Percentiles rank a stretch among this genome's conserved stretches.
Conservation (phyloP, 2,329 filamentous ascomycete genomes). For the Fragosphaeria purpurea region DNA sequence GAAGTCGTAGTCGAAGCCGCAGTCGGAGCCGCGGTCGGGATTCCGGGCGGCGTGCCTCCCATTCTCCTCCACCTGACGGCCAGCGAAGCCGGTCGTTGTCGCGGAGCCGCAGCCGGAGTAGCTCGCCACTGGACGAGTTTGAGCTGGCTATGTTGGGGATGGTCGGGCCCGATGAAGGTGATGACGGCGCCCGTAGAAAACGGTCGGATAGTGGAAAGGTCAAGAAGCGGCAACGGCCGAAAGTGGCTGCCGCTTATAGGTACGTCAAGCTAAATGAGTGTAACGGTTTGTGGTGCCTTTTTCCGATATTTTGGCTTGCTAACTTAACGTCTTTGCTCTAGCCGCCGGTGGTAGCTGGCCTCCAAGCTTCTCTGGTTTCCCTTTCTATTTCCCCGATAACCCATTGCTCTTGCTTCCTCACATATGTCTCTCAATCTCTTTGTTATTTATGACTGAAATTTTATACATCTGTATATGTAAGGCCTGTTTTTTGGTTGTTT, state of each 20-base stretch:
- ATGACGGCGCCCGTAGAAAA: neutral
- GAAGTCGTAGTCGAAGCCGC: neutral
- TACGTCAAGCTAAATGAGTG: neutral
- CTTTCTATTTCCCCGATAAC: too few relatives aligned
- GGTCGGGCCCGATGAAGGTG: conserved; percentile 12
- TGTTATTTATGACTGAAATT: too few relatives aligned
- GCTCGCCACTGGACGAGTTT: conserved; percentile 14
- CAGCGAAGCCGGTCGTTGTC: neutral
- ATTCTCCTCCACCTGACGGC: neutral
- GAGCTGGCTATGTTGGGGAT: conserved; percentile 18
- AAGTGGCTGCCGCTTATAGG: conserved; percentile 9
- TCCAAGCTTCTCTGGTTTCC: too few relatives aligned
- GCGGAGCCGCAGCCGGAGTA: conserved; percentile 10
- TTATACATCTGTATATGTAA: too few relatives aligned
- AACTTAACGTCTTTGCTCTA: neutral
- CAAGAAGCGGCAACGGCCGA: conserved; percentile 5
- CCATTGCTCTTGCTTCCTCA: too few relatives aligned
- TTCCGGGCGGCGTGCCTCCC: neutral
- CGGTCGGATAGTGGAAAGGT: neutral
- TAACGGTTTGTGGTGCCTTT: too few relatives aligned
- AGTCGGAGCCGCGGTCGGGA: neutral
- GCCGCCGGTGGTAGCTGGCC: neutral
- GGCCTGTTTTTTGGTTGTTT: too few relatives aligned
- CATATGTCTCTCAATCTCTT: too few relatives aligned
- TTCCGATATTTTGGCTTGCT: neutral